Conservation (phyloP, 1,284 basidiomycete genomes). For the Boletus holoroseus region DNA sequence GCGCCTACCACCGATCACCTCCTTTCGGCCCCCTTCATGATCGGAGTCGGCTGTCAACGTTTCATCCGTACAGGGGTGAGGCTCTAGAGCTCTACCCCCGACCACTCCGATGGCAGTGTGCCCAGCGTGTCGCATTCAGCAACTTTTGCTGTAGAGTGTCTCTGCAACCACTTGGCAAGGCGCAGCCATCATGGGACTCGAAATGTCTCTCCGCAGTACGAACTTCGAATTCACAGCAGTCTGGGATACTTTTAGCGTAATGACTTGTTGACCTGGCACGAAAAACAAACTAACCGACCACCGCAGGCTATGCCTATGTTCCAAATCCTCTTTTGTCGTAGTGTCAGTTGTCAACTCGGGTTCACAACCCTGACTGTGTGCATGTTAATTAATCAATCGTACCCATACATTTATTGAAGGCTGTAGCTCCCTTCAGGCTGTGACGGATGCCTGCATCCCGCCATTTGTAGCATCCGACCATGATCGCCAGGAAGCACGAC, state of each 20-base stretch:
- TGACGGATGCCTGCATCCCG: conserved; percentile 15
- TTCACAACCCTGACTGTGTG: conserved; percentile 21
- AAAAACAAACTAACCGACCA: not conserved
- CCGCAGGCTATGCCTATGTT: not conserved
- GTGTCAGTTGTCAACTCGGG: conserved; percentile 9
- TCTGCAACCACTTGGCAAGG: not conserved
- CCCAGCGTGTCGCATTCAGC: not conserved
- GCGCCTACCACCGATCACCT: conserved; percentile 29
- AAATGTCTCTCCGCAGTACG: conserved; percentile 12
- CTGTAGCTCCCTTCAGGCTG: conserved; percentile 21
- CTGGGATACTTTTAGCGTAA: not conserved
- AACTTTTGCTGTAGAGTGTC: not conserved
- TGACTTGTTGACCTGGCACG: not conserved
- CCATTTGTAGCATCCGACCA: conserved; percentile 9
- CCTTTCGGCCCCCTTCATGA: conserved; percentile 21
- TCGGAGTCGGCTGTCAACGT: conserved; percentile 20
- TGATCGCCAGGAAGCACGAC: conserved; percentile 12
- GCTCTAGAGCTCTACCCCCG: not conserved
- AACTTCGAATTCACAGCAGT: not conserved
- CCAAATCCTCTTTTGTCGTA: not conserved
- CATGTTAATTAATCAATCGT: conserved; percentile 23
- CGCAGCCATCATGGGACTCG: conserved; percentile 7
- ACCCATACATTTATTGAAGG: conserved; percentile 5
- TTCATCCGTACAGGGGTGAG: not conserved
- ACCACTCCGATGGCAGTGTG: conserved; percentile 13